These are phyloP conservation scores for Tulasnella calospora DNA, from an alignment of 768 basidiomycete genomes.

Conservation along the genomic window DNA sequence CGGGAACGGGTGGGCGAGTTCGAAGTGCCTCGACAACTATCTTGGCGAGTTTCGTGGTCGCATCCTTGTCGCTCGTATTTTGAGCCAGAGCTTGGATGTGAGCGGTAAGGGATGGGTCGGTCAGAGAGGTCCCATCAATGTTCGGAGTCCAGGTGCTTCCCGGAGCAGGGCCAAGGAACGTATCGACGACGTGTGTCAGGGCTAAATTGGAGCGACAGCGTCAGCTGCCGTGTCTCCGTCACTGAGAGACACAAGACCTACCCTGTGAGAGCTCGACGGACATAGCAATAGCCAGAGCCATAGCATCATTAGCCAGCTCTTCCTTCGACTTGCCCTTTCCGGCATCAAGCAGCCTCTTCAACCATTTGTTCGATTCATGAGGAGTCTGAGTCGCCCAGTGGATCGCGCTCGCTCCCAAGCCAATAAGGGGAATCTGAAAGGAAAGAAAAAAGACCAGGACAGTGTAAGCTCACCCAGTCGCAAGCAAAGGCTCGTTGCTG, in stretches of 20 bases:
- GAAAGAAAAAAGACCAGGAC: background rate
- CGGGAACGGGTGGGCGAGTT: constrained; percentile 69
- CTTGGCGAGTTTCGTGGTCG: constrained; percentile 45
- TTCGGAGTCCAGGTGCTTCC: too few species aligned
- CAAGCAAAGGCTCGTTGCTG: background rate
- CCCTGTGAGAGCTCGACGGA: constrained; percentile 65
- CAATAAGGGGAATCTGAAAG: constrained; percentile 89
- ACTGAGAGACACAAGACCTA: background rate
- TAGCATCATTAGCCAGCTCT: constrained; percentile 57
- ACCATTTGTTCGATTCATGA: constrained; percentile 41
- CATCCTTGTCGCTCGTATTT: background rate
- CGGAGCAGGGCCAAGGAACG: constrained; percentile 53
- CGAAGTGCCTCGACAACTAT: constrained; percentile 66
- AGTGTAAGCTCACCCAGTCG: background rate
- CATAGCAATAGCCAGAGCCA: constrained; percentile 64
- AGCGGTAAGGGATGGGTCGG: too few species aligned
- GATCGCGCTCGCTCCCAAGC: constrained; percentile 51
- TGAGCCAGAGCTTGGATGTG: too few species aligned
- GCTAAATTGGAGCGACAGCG: constrained; percentile 38
- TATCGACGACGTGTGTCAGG: constrained; percentile 60
- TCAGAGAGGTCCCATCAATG: too few species aligned
- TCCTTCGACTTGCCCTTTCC: constrained; percentile 48
- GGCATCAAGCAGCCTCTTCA: constrained; percentile 45
- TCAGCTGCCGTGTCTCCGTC: constrained; percentile 2
- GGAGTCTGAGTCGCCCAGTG: constrained; percentile 74